Evolutionary conservation across 1,284 basidiomycete genomes (phyloP), one percentile per base, ranked within the genome.

Genomic region (Pisolithus thermaeus): DNA sequence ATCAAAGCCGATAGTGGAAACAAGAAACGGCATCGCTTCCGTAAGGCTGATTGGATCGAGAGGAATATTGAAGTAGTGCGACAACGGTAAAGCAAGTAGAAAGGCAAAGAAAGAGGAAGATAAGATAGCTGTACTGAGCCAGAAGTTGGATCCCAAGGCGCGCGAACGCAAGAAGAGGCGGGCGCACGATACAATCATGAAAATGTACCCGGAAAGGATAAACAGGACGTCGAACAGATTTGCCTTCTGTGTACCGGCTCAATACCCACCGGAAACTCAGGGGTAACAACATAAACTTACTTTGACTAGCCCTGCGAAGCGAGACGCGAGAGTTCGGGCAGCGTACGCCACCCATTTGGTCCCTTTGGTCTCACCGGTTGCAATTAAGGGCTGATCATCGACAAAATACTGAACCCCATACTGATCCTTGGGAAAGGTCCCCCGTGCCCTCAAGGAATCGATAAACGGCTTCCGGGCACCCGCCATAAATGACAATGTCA

Each of bases 1-100:
- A 72, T 99, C 96, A 66, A 98, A 99, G 12, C 96, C 96, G 52
- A 99, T 87, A 0, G 92, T 96, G 69, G 97, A 97, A 41, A 99
- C 95, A 38, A 99, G 78, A 84, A 99, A 99, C 0, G 96, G 96
- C 2, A 99, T 78, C 0, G 96, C 95, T 69, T 99, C 97, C 14
- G 92, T 94, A 28, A 99, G 77, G n/a, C 88, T 85, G 52, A 99
- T 87, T 1, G 92, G 92, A 69, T 99, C 94, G 60, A 99, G 87
- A 8, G 87, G 87, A 51, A 99, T 92, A 57, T 81, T 78, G 54
- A 97, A 76, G 44, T 87, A 78, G 67, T 90, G 85, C 3, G 94
- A 92, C 30, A 92, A 75, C 16, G 95, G 87, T 3, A 98, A 80
- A 16, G 92, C 81, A 52, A 95, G 76, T 49, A 99, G 80, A 69